Evolutionary conservation across 2,329 filamentous ascomycete genomes (phyloP).

Genomic region (Elsinoe batatas): DNA sequence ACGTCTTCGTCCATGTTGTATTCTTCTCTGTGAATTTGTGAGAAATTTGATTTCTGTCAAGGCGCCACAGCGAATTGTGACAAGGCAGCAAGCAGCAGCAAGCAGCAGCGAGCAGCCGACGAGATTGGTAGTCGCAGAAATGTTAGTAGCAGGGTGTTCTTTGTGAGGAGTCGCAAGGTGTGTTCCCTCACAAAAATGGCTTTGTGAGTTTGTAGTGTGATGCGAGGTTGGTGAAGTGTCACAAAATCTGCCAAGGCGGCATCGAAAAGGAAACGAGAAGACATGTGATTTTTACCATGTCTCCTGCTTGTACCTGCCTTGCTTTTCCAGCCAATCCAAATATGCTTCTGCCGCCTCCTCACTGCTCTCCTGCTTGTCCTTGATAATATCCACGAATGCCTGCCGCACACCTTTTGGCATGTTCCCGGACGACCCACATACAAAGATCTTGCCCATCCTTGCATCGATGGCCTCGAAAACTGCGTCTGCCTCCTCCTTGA

Average conservation of each 20-base stretch:
- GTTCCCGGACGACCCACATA: constrained; percentile 54
- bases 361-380: constrained; percentile 28
- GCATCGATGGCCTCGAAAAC: constrained; percentile 46
- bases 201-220: neutral
- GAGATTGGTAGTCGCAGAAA: too few species aligned
- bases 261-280: neutral
- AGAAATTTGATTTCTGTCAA: too few species aligned
- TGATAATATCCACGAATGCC: constrained; percentile 54
- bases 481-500: constrained; percentile 41
- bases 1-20: too few species aligned
- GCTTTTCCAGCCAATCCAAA: constrained; percentile 50
- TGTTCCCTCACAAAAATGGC: too few species aligned
- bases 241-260: constrained; percentile 2
- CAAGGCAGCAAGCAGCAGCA: too few species aligned
- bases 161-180: too few species aligned
- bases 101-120: too few species aligned
- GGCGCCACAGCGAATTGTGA: too few species aligned
- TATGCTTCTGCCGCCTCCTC: constrained; percentile 46
- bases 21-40: too few species aligned
- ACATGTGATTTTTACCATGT: constrained; percentile 46
- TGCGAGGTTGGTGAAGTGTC: neutral
- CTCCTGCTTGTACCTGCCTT: constrained; percentile 56
- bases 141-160: too few species aligned
- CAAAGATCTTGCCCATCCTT: constrained; percentile 44
- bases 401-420: constrained; percentile 63